Evolutionary conservation across 768 basidiomycete genomes (phyloP).

Genomic region (Termitomyces sp.): DNA sequence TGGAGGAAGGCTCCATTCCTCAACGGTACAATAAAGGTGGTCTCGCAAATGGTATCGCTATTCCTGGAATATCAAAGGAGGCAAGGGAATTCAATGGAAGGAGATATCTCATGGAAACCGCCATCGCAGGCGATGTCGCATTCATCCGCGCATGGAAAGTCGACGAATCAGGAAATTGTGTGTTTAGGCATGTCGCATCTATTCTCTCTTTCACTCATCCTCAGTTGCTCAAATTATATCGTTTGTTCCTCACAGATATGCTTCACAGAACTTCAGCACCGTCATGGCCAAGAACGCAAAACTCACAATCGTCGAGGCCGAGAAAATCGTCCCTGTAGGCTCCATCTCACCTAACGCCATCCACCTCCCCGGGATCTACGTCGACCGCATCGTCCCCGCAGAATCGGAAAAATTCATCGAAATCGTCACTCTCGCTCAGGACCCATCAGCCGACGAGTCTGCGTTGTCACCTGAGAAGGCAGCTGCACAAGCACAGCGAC

Average conservation of each 20-base stretch:
- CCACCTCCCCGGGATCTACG: constrained; percentile 81
- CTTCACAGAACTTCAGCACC: constrained; percentile 82
- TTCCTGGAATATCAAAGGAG: constrained; percentile 75
- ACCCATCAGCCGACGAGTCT: constrained; percentile 22
- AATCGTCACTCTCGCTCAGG: constrained; percentile 60
- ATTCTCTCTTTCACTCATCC: not conserved
- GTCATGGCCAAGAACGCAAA: constrained; percentile 89
- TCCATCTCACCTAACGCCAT: constrained; percentile 76
- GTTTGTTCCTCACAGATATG: constrained; percentile 46
- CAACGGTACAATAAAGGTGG: constrained; percentile 76
- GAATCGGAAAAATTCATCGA: constrained; percentile 78
- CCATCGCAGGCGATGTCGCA: constrained; percentile 77
- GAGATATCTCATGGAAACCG: constrained; percentile 75
- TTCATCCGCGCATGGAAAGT: constrained; percentile 90
- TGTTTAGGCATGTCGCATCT: constrained; percentile 61
- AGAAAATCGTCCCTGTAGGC: constrained; percentile 83
- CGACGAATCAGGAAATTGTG: constrained; percentile 85
- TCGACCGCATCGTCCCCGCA: constrained; percentile 82
- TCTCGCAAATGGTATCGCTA: constrained; percentile 60
- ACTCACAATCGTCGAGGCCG: constrained; percentile 90
- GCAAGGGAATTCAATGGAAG: constrained; percentile 72
- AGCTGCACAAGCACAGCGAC: constrained; percentile 48
- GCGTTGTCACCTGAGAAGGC: constrained; percentile 44
- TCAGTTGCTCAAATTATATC: not conserved
- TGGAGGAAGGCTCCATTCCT: constrained; percentile 76